Evolutionary conservation across 2,329 filamentous ascomycete species (phyloP).

Genomic region (Clonostachys solani): DNA sequence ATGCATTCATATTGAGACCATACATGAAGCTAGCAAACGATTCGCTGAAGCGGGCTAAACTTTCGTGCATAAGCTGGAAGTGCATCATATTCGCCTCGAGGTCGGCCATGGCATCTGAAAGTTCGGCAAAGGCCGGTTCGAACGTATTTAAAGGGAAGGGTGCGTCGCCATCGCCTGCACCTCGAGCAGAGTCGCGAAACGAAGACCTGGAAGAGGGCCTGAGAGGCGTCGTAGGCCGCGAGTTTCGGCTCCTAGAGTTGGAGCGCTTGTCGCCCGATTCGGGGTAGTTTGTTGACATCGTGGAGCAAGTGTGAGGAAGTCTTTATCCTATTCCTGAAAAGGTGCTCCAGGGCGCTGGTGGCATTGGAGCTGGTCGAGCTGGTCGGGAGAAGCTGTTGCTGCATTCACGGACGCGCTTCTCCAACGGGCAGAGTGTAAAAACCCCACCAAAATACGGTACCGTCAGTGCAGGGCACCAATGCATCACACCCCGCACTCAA

Average conservation of each 20-base stretch:
- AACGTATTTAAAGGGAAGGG: constrained; percentile 73
- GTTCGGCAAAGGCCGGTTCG: constrained; percentile 87
- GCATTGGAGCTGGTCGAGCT: no score
- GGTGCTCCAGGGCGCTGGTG: no score
- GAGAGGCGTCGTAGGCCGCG: constrained; percentile 85
- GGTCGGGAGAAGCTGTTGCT: no score
- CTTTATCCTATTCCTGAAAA: no score
- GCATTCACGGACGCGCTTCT: no score
- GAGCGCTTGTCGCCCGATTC: constrained; percentile 33
- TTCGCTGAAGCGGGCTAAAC: constrained; percentile 86
- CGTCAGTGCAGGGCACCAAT: no score
- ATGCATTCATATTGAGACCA: constrained; percentile 97
- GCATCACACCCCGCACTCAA: no score
- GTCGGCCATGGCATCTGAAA: constrained; percentile 91
- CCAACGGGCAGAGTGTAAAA: no score
- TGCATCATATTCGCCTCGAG: constrained; percentile 98
- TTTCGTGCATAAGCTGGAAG: constrained; percentile 95
- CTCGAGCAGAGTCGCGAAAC: constrained; percentile 69
- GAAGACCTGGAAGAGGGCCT: constrained; percentile 87
- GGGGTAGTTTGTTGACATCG: constrained; percentile 17
- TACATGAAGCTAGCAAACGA: constrained; percentile 95
- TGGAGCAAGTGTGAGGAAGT: neutral
- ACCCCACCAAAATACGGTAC: no score
- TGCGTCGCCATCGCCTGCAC: constrained; percentile 43
- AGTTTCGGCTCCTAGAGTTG: constrained; percentile 58